phyloP scores from a whole-genome alignment of 345 rosid genomes.

The Eucalyptus fibrosa region DNA sequence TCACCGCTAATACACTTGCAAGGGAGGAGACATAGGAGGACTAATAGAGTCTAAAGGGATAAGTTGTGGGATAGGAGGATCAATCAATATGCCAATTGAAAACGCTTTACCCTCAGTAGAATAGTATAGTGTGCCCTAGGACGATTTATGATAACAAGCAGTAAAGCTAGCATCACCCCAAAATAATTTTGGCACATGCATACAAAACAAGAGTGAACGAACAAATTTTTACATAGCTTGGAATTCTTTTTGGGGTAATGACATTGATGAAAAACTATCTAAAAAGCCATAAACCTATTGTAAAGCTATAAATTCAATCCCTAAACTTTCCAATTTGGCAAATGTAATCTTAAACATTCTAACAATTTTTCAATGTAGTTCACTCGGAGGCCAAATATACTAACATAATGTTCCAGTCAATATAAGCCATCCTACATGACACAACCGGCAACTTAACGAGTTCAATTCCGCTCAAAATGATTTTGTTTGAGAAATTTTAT shows the following conservation, averaged over 20 bases:
- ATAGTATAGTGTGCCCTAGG: no score
- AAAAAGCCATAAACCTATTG: background rate
- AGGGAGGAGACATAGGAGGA: no score
- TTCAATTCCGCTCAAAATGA: background rate
- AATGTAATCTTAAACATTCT: background rate
- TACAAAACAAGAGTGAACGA: no score
- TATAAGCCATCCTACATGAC: rapidly evolving
- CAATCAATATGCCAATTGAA: no score
- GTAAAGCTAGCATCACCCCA: background rate
- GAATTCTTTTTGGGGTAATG: background rate
- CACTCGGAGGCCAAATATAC: rapidly evolving
- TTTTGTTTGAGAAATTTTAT: background rate
- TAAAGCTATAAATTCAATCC: no score
- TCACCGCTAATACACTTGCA: rapidly evolving
- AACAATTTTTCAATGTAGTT: no score
- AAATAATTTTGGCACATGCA: no score
- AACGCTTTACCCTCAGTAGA: no score
- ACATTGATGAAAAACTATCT: background rate
- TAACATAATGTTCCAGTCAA: rapidly evolving
- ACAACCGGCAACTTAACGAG: rapidly evolving
- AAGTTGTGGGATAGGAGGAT: no score
- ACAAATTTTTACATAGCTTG: background rate
- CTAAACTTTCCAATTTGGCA: background rate
- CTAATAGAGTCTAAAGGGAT: no score
- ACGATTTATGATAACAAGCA: no score